Percentiles rank a stretch among this genome's conserved stretches.
phyloP scores from a whole-genome alignment of 225 moss, liverwort and hornwort species.

The Pseudoscleropodium purum region DNA sequence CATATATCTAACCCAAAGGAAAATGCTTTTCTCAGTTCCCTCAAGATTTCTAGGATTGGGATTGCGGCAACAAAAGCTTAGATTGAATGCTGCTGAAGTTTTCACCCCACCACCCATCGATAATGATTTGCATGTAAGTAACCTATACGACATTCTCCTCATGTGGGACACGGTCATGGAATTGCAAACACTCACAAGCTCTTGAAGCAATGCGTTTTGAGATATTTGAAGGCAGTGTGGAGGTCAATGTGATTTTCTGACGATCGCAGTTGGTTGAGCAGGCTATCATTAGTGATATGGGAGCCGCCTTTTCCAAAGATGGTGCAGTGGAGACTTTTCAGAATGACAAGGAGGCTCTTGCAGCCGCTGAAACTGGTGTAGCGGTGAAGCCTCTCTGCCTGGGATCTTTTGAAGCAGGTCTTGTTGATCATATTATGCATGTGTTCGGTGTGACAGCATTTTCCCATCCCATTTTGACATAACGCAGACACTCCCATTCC shows the following conservation, averaged over 20 bases:
- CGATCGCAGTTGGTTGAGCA: slow-evolving; percentile 14
- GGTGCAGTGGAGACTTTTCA: slow-evolving; percentile 64
- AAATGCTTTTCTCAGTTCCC: background rate
- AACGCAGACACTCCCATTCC: background rate
- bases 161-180: background rate
- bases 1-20: background rate
- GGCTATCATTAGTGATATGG: slow-evolving; percentile 76
- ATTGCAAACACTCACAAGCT: background rate
- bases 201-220: background rate
- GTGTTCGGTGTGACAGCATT: background rate
- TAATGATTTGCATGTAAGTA: slow-evolving; percentile 74
- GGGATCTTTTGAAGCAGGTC: background rate
- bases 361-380: slow-evolving; percentile 62
- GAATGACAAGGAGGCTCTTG: slow-evolving; percentile 77
- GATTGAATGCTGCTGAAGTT: slow-evolving; percentile 37
- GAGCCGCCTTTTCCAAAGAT: slow-evolving; percentile 57
- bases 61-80: slow-evolving; percentile 5
- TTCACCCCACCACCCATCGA: slow-evolving; percentile 80
- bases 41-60: slow-evolving; percentile 1
- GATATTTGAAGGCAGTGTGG: background rate
- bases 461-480: background rate
- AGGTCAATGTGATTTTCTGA: background rate
- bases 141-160: background rate
- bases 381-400: slow-evolving; percentile 38
- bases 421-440: background rate